Evolutionary conservation across 441 rosid genomes (phyloP), one percentile per base, ranked within the genome.

Genomic region (Euphorbia corollata): DNA sequence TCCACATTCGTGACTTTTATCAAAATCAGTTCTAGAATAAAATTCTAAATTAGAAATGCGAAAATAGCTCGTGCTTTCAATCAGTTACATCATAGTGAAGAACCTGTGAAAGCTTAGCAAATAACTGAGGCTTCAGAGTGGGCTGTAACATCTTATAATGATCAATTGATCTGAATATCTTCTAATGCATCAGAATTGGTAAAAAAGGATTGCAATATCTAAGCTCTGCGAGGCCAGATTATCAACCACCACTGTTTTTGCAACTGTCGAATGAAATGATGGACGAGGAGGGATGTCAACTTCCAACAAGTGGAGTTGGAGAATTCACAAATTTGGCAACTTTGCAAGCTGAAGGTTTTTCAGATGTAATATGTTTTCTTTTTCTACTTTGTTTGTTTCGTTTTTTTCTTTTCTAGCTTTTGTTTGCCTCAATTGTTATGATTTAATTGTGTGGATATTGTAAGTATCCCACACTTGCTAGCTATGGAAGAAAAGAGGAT

Each of bases 241-340:
- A 78, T 70, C 82, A 79, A 61, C 83, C 83, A 55, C 75, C 78
- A 15, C 62, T 83, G 53, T 13, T 78, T 64, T 73, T 83, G 66
- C 74, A 82, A 57, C 32, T 80, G 56, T 71, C 70, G 5, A 39
- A 41, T 66, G 80, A 79, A 70, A 66, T 83, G 84, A 64, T 63
- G 59, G 78, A 72, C 56, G 78, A 68, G 18, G 78, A 77, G 39
- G 81, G 71, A 64, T 24, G 72, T 45, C 63, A 73, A 75, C 57
- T 55, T 59, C 32, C 65, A 71, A 45, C 70, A 54, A 56, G 63
- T 41, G 72, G 65, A 18, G 41, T 67, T 75, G 80, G 74, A 68
- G 74, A 78, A 9, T 69, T 67, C 43, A 71, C 75, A 56, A 68
- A 68, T 64, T 55, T 63, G 63, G 59, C 68, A 13, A 68, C 73